A percentile compares a stretch with the other conserved stretches of the same genome.
These are phyloP conservation scores for Arabidopsis thaliana DNA, from an alignment of 345 rosid genomes.

Conservation along the genomic window DNA sequence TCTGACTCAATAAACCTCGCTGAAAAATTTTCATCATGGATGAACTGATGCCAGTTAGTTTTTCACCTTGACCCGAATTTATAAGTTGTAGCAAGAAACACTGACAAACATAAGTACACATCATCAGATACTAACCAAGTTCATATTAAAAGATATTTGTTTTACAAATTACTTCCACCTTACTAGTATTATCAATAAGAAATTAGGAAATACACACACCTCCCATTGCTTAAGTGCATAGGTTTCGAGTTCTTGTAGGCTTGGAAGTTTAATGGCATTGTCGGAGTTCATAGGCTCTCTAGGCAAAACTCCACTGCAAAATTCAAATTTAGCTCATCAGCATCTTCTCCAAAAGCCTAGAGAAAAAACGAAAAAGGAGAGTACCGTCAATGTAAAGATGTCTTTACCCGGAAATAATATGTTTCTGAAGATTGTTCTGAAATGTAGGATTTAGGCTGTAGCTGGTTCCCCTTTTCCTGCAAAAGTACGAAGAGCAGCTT, in stretches of 20 bases:
- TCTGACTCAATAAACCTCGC: conserved; percentile 84
- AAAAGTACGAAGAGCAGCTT: conserved; percentile 15
- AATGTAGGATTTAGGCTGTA: conserved; percentile 79
- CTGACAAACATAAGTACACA: conserved; percentile 55
- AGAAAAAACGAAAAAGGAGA: conserved; percentile 11
- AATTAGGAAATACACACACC: conserved; percentile 59
- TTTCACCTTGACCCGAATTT: conserved; percentile 79
- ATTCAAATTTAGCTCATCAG: conserved; percentile 36
- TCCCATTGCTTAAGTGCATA: conserved; percentile 95
- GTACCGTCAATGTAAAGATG: conserved; percentile 7
- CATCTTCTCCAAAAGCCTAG: conserved; percentile 4
- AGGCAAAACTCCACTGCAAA: conserved; percentile 81
- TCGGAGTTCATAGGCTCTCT: conserved; percentile 81
- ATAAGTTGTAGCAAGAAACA: conserved; percentile 92
- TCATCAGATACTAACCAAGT: conserved; percentile 46
- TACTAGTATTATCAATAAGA: conserved; percentile 16
- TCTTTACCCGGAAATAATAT: conserved; percentile 69
- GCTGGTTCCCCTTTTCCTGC: conserved; percentile 69
- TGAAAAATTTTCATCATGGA: conserved; percentile 92
- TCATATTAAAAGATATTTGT: conserved; percentile 6
- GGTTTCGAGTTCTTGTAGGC: conserved; percentile 71
- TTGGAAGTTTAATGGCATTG: conserved; percentile 70
- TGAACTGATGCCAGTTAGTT: conserved; percentile 69
- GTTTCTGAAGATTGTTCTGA: conserved; percentile 78
- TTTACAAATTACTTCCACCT: not conserved